Percentiles rank a stretch among this genome's conserved stretches.
Conservation (phyloP, 768 basidiomycete genomes). For the Mycena olivaceomarginata region DNA sequence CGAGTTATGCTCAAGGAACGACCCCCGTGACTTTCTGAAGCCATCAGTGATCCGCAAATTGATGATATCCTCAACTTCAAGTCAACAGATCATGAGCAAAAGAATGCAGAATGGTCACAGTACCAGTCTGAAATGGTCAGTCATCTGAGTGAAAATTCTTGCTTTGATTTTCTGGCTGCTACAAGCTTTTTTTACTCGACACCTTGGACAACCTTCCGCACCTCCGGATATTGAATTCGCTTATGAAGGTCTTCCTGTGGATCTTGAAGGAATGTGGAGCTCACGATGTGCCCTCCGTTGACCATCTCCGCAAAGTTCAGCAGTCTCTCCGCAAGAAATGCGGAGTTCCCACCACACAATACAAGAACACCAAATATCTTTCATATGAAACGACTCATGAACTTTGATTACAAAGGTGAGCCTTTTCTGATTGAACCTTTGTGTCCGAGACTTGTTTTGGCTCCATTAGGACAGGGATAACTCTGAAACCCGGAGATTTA, state of each 20-base stretch:
- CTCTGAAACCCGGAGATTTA: constrained; percentile 13
- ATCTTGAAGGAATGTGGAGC: too few species aligned
- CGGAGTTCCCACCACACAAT: constrained; percentile 18
- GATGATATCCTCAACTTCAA: constrained; percentile 37
- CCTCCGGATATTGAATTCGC: too few species aligned
- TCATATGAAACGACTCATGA: constrained; percentile 34
- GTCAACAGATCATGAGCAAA: background rate
- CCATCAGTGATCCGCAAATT: constrained; percentile 6
- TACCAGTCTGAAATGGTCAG: constrained; percentile 28
- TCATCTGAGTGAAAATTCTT: background rate
- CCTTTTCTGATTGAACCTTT: background rate
- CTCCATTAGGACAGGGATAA: constrained; percentile 20
- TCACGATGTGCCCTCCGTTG: too few species aligned
- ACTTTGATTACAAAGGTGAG: constrained; percentile 27
- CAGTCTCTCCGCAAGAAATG: too few species aligned
- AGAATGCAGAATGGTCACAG: constrained; percentile 18
- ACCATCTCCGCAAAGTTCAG: too few species aligned
- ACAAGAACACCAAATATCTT: constrained; percentile 29
- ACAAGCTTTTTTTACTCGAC: too few species aligned
- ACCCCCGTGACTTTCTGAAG: constrained; percentile 12
- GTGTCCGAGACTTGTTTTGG: background rate
- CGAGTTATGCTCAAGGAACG: constrained; percentile 9
- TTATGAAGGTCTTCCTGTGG: too few species aligned
- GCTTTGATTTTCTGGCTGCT: too few species aligned
- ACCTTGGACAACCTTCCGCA: too few species aligned